A percentile compares a stretch with the other conserved stretches of the same genome.
phyloP scores from a whole-genome alignment of 176 grass and related monocot genomes.

The Poa annua region DNA sequence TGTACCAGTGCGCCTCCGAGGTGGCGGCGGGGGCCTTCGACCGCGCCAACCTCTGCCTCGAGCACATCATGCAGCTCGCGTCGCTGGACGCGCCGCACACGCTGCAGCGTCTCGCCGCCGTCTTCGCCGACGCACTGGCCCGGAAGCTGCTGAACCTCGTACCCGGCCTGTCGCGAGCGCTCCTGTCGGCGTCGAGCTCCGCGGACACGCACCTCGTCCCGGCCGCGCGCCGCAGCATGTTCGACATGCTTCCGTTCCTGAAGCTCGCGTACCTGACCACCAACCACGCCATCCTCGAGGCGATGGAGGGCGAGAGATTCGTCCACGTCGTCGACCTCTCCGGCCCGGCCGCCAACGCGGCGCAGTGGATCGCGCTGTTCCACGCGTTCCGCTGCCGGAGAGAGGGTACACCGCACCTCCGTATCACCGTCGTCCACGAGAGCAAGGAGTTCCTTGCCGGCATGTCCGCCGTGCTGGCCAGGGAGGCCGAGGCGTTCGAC shows the following conservation, averaged over 20 bases:
- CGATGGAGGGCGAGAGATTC: conserved; percentile 64
- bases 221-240: conserved; percentile 48
- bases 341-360: conserved; percentile 52
- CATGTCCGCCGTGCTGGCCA: conserved; percentile 50
- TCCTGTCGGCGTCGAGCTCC: background rate
- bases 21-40: conserved; percentile 48
- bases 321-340: conserved; percentile 75
- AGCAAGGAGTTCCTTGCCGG: conserved; percentile 34
- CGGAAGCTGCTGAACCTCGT: conserved; percentile 48
- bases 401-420: conserved; percentile 58
- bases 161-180: conserved; percentile 37
- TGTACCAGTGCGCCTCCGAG: conserved; percentile 55
- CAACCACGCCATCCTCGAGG: conserved; percentile 73
- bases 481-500: conserved; percentile 59
- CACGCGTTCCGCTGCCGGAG: conserved; percentile 54
- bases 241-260: conserved; percentile 56
- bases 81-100: conserved; percentile 57
- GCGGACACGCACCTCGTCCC: conserved; percentile 20
- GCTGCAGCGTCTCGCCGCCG: conserved; percentile 65
- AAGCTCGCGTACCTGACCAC: conserved; percentile 76
- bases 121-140: conserved; percentile 68
- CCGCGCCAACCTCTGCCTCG: conserved; percentile 51
- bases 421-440: conserved; percentile 58
- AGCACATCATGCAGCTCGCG: conserved; percentile 55
- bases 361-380: conserved; percentile 77